These are phyloP conservation scores for Vachellia pachyceras DNA, from an alignment of 306 rosid genomes.

Conservation along the genomic window DNA sequence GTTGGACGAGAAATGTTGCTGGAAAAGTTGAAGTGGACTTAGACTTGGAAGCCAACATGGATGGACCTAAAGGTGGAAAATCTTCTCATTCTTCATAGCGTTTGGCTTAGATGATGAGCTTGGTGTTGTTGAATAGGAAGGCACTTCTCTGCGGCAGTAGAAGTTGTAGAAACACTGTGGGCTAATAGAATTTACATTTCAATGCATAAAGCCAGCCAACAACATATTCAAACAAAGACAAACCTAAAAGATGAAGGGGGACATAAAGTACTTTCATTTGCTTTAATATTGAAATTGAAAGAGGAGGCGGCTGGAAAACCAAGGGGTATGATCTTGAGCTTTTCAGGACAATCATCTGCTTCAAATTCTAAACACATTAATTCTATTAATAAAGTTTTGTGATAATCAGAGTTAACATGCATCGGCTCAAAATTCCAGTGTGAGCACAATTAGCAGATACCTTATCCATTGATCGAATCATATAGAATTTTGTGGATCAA, in stretches of 20 bases:
- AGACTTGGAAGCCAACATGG: conserved; percentile 39
- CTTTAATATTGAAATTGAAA: conserved; percentile 50
- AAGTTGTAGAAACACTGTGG: conserved; percentile 31
- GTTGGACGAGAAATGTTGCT: conserved; percentile 38
- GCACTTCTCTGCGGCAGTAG: conserved; percentile 57
- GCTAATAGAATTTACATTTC: conserved; percentile 24
- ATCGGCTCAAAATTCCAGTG: not conserved
- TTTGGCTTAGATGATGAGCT: conserved; percentile 44
- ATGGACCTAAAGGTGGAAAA: conserved; percentile 68
- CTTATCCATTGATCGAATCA: too few species aligned
- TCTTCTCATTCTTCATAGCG: conserved; percentile 45
- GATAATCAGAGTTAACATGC: not conserved
- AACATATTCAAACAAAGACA: conserved; percentile 28
- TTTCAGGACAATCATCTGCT: conserved; percentile 42
- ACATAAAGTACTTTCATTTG: conserved; percentile 45
- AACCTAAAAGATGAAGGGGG: conserved; percentile 57
- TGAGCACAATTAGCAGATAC: conserved; percentile 23
- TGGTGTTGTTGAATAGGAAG: conserved; percentile 47
- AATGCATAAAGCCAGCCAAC: not conserved
- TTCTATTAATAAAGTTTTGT: not conserved
- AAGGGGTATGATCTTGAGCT: conserved; percentile 61
- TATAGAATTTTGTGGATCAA: too few species aligned
- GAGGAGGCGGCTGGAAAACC: conserved; percentile 48
- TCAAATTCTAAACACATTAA: not conserved
- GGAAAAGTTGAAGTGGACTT: conserved; percentile 37